Evolutionary conservation across 192 early-diverging fungal genomes (phyloP).

Genomic region (Coemansia sp.): DNA sequence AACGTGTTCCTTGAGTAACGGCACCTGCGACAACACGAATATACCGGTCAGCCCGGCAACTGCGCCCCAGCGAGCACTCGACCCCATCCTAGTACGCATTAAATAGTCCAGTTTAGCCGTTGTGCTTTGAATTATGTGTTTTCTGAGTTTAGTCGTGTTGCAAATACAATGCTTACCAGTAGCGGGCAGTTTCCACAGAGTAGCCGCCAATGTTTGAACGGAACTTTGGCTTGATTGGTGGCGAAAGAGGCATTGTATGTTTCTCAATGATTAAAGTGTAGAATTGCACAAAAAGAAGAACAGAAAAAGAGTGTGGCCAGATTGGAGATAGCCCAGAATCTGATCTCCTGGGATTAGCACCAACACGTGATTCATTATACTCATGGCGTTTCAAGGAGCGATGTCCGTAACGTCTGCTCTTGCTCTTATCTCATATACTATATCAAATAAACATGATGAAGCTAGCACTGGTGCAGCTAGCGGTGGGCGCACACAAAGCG

Average conservation of each 20-base stretch:
- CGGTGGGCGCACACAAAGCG: conserved; percentile 69
- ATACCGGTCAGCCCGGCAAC: conserved; percentile 37
- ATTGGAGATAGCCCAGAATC: not conserved
- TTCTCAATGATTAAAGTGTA: not conserved
- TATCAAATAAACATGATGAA: conserved; percentile 29
- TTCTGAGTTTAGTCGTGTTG: not conserved
- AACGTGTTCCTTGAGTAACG: conserved; percentile 34
- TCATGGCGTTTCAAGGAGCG: not conserved
- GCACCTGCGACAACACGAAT: conserved; percentile 49
- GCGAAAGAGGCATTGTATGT: conserved; percentile 20
- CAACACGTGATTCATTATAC: not conserved
- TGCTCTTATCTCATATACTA: not conserved
- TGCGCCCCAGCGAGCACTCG: conserved; percentile 45
- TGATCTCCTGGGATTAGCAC: not conserved
- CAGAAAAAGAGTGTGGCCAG: not conserved
- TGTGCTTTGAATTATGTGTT: too few relatives aligned
- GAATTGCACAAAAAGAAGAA: conserved; percentile 2
- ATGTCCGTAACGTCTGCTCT: not conserved
- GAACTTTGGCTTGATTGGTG: conserved; percentile 42
- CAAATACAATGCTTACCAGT: conserved; percentile 32
- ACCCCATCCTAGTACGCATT: conserved; percentile 25
- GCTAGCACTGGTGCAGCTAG: conserved; percentile 77
- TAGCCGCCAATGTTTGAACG: conserved; percentile 44
- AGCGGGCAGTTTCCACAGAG: conserved; percentile 42
- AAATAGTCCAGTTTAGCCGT: too few relatives aligned